Conservation (phyloP, 768 basidiomycete species). For the Cyclocybe cylindracea region DNA sequence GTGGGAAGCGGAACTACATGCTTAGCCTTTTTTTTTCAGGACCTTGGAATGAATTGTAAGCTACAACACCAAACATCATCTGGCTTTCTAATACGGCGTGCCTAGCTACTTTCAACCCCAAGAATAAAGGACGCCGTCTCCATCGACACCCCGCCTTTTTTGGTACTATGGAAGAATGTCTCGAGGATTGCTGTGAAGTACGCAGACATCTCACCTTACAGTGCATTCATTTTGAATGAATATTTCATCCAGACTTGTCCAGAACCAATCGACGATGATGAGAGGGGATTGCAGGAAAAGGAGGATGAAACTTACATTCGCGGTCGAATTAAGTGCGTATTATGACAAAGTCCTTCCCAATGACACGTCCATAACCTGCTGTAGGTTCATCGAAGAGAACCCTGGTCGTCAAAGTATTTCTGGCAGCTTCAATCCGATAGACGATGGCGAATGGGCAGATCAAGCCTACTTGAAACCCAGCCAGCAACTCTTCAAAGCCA, state of each 20-base stretch:
- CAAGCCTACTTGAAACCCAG: slow-evolving; percentile 59
- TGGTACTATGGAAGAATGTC: slow-evolving; percentile 54
- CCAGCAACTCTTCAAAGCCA: slow-evolving; percentile 57
- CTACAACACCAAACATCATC: background rate
- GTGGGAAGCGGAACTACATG: slow-evolving; percentile 7
- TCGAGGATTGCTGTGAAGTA: slow-evolving; percentile 67
- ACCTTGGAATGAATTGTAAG: slow-evolving; percentile 61
- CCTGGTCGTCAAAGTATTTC: slow-evolving; percentile 62
- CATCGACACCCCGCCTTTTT: slow-evolving; percentile 69
- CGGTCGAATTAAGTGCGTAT: slow-evolving; percentile 49
- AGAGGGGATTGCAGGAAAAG: slow-evolving; percentile 48
- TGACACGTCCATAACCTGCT: background rate
- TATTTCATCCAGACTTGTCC: slow-evolving; percentile 47
- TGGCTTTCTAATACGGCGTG: slow-evolving; percentile 1
- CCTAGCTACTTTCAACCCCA: slow-evolving; percentile 61
- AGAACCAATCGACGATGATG: slow-evolving; percentile 54
- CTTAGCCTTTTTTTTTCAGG: slow-evolving; percentile 27
- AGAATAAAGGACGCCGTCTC: slow-evolving; percentile 57
- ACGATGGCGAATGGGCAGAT: slow-evolving; percentile 65
- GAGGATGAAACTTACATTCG: slow-evolving; percentile 57
- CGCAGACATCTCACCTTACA: background rate
- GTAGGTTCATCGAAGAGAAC: slow-evolving; percentile 59
- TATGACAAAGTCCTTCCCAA: background rate
- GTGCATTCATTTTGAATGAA: background rate
- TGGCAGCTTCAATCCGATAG: slow-evolving; percentile 67